Conservation (phyloP, 2,329 filamentous ascomycete species). For the Zymoseptoria tritici region DNA sequence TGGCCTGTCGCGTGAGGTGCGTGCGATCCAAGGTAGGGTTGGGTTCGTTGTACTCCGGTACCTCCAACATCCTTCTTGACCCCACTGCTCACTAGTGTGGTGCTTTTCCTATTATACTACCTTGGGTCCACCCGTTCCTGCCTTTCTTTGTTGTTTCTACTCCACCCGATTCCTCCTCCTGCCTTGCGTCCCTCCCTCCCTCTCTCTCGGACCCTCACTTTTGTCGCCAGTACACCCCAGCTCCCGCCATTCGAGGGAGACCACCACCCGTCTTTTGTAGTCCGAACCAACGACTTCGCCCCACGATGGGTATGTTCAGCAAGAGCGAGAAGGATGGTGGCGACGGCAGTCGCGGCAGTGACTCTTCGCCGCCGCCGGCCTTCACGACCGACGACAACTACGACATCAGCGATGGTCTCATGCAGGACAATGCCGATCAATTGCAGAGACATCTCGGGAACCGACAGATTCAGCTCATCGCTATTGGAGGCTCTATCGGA, state of each 20-base stretch:
- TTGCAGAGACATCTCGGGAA: conserved; percentile 28
- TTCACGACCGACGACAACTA: not conserved
- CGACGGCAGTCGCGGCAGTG: not conserved
- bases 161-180: not conserved
- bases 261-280: not conserved
- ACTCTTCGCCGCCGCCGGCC: not conserved
- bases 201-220: no score
- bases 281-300: not conserved
- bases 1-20: not conserved
- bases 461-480: conserved; percentile 31
- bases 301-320: not conserved
- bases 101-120: not conserved
- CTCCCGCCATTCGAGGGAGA: not conserved
- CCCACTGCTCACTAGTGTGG: not conserved
- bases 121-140: not conserved
- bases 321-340: not conserved
- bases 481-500: conserved; percentile 31
- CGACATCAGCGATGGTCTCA: conserved; percentile 5
- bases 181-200: no score
- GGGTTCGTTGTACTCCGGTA: not conserved
- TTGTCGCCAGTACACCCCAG: not conserved
- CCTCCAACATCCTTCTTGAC: not conserved
- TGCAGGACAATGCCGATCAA: conserved; percentile 22
- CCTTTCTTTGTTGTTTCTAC: not conserved
- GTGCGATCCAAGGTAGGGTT: not conserved